Base-by-base conservation (phyloP, 306 rosid genomes). In the Vigna angularis region DNA sequence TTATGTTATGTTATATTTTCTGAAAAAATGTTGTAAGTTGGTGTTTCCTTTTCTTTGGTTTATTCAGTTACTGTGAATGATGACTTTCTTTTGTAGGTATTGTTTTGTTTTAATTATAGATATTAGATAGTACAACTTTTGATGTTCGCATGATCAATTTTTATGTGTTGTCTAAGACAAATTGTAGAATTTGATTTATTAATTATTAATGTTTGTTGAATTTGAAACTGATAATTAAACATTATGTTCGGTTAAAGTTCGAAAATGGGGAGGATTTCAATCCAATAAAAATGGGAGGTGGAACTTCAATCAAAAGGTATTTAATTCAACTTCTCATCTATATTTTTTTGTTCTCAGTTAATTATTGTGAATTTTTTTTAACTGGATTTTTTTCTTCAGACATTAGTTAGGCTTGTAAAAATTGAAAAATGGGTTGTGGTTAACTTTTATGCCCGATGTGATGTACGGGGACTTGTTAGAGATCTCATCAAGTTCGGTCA, bases 241-340 rank as follows among this genome's bases (percentile, higher is more conserved):
- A 40, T 79, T 14, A 18, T 30, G 3, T 68, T 30, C 77, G 93
- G 99, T 73, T 95, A 79, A 93, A 88, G 74, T 91, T 90, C 40
- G 97, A 97, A 42, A 90, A 91, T 17, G 96, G 94, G 6, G 97
- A 91, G 80, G 94, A 96, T 66, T 91, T 91, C 64, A 88, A 81
- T 65, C 98, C 99, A 1, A n/a, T n/a, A 85, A 91, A 26, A 93
- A 93, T 80, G 99, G 99, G 11, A 83, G 95, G 50, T 95, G 99
- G 99, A 93, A 95, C 15, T 93, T 95, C 26, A 95, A 95, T 51
- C 90, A 88, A 7, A 95, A 96, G 96, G 98, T 96, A 70, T 17
- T 47, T 28, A 9, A 44, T 64, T 18, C n/a, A n/a, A 58, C 26
- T 52, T 4, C 5, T 4, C 26, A 7, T 17, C 1, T 53, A 22